Evolutionary conservation across 108 stramenopile genomes (phyloP).

Genomic region (Nannochloropsis salina): DNA sequence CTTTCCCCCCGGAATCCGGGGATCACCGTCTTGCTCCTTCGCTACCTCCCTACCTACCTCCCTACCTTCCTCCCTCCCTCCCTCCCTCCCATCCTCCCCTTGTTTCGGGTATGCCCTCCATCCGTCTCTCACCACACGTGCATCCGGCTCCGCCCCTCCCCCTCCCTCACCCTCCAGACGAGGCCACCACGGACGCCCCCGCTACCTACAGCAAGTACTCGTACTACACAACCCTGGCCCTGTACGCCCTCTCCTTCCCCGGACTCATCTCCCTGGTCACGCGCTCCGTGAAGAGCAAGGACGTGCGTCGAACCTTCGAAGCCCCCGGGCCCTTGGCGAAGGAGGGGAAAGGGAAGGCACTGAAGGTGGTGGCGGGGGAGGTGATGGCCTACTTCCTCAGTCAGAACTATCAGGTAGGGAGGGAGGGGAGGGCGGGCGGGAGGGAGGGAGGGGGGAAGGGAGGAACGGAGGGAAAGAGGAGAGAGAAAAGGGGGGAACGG

Average conservation of each 20-base stretch:
- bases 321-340: constrained; percentile 18
- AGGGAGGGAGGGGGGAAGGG: background rate
- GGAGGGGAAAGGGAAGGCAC: constrained; percentile 50
- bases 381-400: constrained; percentile 74
- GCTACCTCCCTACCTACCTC: background rate
- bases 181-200: background rate
- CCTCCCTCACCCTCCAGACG: background rate
- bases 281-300: constrained; percentile 73
- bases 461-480: background rate
- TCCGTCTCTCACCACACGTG: background rate
- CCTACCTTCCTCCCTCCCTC: background rate
- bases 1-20: too few relatives aligned
- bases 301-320: constrained; percentile 55
- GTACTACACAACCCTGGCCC: constrained; percentile 80
- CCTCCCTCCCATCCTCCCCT: background rate
- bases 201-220: constrained; percentile 64
- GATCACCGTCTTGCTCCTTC: background rate
- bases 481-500: background rate
- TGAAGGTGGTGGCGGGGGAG: constrained; percentile 78
- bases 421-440: background rate
- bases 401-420: constrained; percentile 20
- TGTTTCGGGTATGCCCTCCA: background rate
- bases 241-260: constrained; percentile 77
- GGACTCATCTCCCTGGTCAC: constrained; percentile 82
- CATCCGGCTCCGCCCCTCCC: background rate